A percentile compares a stretch with the other conserved stretches of the same genome.
Conservation (phyloP, 208 protist species). For the Strigomonas culicis region DNA sequence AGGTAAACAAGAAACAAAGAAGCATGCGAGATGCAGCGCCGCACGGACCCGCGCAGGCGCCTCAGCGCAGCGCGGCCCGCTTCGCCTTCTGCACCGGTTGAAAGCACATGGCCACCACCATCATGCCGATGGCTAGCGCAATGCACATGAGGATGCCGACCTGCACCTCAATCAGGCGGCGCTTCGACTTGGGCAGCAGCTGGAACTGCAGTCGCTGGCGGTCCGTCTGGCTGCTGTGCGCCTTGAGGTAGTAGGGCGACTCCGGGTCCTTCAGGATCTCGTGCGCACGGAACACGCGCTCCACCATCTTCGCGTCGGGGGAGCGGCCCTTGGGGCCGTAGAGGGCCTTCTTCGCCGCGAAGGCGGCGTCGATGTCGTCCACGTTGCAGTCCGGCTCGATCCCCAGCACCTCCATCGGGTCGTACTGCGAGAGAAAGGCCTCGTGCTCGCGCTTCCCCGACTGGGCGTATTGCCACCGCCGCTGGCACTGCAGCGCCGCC, state of each 20-base stretch:
- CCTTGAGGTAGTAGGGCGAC: conserved; percentile 79
- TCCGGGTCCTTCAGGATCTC: conserved; percentile 80
- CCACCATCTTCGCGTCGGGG: conserved; percentile 72
- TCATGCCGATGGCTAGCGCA: conserved; percentile 28
- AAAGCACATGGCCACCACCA: conserved; percentile 56
- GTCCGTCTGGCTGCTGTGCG: conserved; percentile 65
- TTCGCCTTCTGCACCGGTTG: conserved; percentile 62
- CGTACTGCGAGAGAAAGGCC: conserved; percentile 79
- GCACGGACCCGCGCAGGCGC: neutral
- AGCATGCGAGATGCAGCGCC: neutral
- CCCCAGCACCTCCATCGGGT: conserved; percentile 73
- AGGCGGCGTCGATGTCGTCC: conserved; percentile 74
- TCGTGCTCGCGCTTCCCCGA: conserved; percentile 80
- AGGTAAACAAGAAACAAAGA: neutral
- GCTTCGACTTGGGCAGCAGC: conserved; percentile 70
- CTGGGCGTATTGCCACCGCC: conserved; percentile 75
- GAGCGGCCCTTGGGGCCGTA: conserved; percentile 60
- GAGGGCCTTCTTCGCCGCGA: conserved; percentile 47
- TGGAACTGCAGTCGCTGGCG: conserved; percentile 80
- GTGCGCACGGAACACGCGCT: conserved; percentile 70
- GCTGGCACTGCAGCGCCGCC: conserved; percentile 22
- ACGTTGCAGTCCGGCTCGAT: conserved; percentile 60
- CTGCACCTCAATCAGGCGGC: conserved; percentile 60
- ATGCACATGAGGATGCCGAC: conserved; percentile 51
- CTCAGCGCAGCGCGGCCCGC: conserved; percentile 55